Base-by-base conservation (phyloP, 129 eudicot genomes). In the Tanacetum coccineum region DNA sequence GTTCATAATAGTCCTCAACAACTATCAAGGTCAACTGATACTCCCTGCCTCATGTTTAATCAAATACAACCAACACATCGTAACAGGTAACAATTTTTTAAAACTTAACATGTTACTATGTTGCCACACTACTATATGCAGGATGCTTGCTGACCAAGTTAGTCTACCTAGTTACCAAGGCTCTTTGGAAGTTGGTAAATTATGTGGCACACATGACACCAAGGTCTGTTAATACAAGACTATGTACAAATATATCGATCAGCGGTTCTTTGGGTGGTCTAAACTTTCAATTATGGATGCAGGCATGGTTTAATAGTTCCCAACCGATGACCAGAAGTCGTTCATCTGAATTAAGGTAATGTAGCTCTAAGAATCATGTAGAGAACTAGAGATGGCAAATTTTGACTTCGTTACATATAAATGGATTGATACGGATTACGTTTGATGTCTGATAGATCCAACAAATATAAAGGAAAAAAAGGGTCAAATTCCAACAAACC, bases 251-350 rank as follows among this genome's bases (percentile, higher is more conserved):
- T 15, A 74, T 47, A 61, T 36, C 10, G 2, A n/a, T 65, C 18
- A 46, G 44, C 13, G 6, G 54, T 21, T 45, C 15, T 50, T 17
- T 32, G 68, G 12, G n/a, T 51, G 69, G 50, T 75, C 70, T 72
- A 46, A 80, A 21, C 6, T 14, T 48, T 47, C 48, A 18, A 11
- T 55, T 78, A 67, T 47, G 48, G 42, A 20, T 66, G 76, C 82
- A 87, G 87, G 85, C 87, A 47, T 84, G 95, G 95, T 81, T 87
- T 22, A 78, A 87, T 70, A 87, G 95, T 65, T 84, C 90, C 73
- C 95, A 84, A 65, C 95, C 95, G 7, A 84, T 87, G 90, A 87
- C 95, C 0, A 81, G 95, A 81, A 79, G 90, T 74, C 85, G 87
- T 19, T 87, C 90, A 12, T 87, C 95, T 59, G 87, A 87, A 32